Base-by-base conservation (phyloP, 2,329 filamentous ascomycete species). In the Fusarium austroafricanum region DNA sequence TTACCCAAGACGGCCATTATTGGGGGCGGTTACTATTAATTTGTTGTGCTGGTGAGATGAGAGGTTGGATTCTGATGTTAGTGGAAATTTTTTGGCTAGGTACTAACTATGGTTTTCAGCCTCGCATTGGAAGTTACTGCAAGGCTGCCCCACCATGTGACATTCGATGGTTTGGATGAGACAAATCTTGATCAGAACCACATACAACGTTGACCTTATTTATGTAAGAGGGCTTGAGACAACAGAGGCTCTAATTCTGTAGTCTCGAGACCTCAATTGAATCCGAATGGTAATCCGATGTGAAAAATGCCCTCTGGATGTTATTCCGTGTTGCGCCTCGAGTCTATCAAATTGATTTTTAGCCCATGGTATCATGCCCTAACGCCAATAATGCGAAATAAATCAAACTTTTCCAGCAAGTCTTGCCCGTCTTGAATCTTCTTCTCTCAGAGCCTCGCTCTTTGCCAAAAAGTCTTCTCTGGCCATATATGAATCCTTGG, bases 401-500 rank as follows among this genome's bases (percentile, higher is more conserved):
- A 21, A 40, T 43, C 40, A 80, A 23, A 55, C 65, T 50, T 75
- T 74, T 14, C 78, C 80, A 10, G 82, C 79, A 65, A 87, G 74
- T 61, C 88, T 83, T 28, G 83, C 86, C 65, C 80, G 81, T 63
- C 86, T 82, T 3, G 84, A 86, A 44, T 90, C 88, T 62, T 88
- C 87, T 17, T 90, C 87, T 68, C 86, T 85, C 59, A 84, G 83
- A 38, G 84, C 83, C 75, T 91, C 89, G 68, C 89, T 90, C 58
- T 89, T 82, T 9, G 84, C 87, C 75, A 92, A 76, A 75, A 92
- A 92, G 63, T 89, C 88, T 77, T 91, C 85, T 46, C 88, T 80
- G 20, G 84, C 84, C 3, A 85, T 83, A 74, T 87, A 91, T 21
- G 87, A 89, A 65, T 84, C 83, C 79, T 91, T 91, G 35, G 86